Base-by-base conservation (phyloP, 2,329 filamentous ascomycete species). In the Fusarium foetens region DNA sequence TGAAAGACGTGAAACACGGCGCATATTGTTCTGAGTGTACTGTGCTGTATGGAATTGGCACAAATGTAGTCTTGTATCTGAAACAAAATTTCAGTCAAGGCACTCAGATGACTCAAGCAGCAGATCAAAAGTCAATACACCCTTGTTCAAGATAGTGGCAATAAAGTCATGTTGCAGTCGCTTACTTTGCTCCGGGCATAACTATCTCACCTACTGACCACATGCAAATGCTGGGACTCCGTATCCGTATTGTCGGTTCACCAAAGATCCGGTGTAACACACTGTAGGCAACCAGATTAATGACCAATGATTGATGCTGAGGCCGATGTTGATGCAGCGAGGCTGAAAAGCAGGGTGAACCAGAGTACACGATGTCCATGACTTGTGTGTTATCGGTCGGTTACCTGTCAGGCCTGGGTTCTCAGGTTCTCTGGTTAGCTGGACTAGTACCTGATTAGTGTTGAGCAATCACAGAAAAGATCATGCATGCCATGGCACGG, bases 141-240 rank as follows among this genome's bases (percentile, higher is more conserved):
- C 66, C 66, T 63, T 62, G 64, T 41, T 55, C 38, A 12, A 68
- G 66, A 68, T 68, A 68, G 66, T 68, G 64, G 66, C 66, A 68
- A 68, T 27, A 51, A 42, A 31, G 31, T 46, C 55, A 68, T 38
- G 42, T 48, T 63, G 25, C 63, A 63, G 58, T 63, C 66, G 66
- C 66, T 68, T 68, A 57, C 48, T 48, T 62, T 54, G 41, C 63
- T 51, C 63, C 63, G 48, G 27, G n/a, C 55, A 41, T 59, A 35
- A 45, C 29, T 13, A 31, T 11, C 38, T 45, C 19, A 39, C 29
- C 38, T 63, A 35, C 38, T 49, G 46, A 39, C 33, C 64, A 49
- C 42, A 63, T 63, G 33, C 46, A 62, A 68, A 63, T 41, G 19
- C 17, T 36, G 43, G 31, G 9, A 57, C 42, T 27, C 43, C 55